Evolutionary conservation across 116 monocot species (phyloP), one percentile per base, ranked within the genome.

Genomic region (Papilionanthe hybrid): DNA sequence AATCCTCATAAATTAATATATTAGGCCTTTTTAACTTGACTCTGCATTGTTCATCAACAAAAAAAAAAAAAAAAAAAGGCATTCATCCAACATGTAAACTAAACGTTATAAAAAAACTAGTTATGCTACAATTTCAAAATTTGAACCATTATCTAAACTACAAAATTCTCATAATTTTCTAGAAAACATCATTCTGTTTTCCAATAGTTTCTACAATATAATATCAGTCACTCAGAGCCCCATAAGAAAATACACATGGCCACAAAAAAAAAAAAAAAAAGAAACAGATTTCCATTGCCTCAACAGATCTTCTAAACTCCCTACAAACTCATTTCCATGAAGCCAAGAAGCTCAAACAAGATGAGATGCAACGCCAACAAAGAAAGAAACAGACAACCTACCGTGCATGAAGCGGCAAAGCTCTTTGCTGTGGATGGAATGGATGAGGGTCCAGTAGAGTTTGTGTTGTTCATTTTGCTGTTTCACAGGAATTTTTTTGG

Each of bases 381-480:
- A 67, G 67, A n/a, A 60, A 83, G 29, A 25, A 83, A 60, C 57
- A 82, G 73, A 47, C 45, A 30, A 42, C 55, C 32, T 5, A 76
- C 49, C 17, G 53, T 15, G 9, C 3, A 55, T 27, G 30, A 11
- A 6, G 79, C 43, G 20, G 77, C 32, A 37, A 28, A 50, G 53
- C 55, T 45, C 10, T 50, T 42, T 30, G 86, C 81, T 72, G 67
- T 28, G 8, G 90, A 83, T 32, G 60, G 37, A 77, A 72, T n/a
- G 5, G 83, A 43, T 11, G 75, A 20, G 22, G 81, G 49, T 28
- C 11, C 55, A 29, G 91, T 76, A 47, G 88, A 86, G 83, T 86
- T 91, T 55, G 53, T 58, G 17, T 48, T 82, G 81, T 81, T 79
- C 74, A 87, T n/a, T 83, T 89, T 89, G 45, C 89, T 91, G 76